Percentiles rank a stretch among this genome's conserved stretches.
phyloP scores from a whole-genome alignment of 257 asterid species.

The Salvia splendens region DNA sequence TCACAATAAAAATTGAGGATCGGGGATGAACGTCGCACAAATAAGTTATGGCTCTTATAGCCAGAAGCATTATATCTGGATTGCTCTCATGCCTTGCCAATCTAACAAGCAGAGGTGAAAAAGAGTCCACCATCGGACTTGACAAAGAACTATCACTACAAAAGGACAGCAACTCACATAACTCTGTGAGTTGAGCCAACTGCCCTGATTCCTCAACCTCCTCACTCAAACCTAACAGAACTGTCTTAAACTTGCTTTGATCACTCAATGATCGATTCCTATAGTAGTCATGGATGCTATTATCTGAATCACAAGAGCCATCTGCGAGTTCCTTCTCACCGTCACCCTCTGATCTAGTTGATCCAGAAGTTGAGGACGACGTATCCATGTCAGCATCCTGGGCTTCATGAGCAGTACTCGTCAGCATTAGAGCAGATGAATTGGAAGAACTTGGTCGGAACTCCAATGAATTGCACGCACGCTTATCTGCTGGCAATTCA shows the following conservation, averaged over 20 bases:
- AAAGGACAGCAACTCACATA: conserved; percentile 87
- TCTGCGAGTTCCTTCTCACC: conserved; percentile 70
- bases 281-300: conserved; percentile 59
- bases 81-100: conserved; percentile 71
- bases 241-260: conserved; percentile 58
- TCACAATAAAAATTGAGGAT: conserved; percentile 69
- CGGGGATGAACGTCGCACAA: conserved; percentile 84
- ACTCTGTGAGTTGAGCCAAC: conserved; percentile 79
- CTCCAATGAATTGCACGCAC: conserved; percentile 81
- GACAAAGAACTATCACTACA: conserved; percentile 76
- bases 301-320: conserved; percentile 82
- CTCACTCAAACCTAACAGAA: conserved; percentile 62
- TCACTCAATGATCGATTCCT: conserved; percentile 56
- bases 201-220: conserved; percentile 74
- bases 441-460: conserved; percentile 73
- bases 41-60: conserved; percentile 90
- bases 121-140: conserved; percentile 72
- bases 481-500: conserved; percentile 88
- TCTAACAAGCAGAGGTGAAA: conserved; percentile 72
- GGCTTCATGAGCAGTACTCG: conserved; percentile 49
- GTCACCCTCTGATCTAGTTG: conserved; percentile 74
- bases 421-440: conserved; percentile 58
- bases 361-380: conserved; percentile 75
- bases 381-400: conserved; percentile 77
- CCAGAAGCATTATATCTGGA: conserved; percentile 78